phyloP scores from a whole-genome alignment of 495 filamentous ascomycete genomes.

The Aspergillus funiculosus region DNA sequence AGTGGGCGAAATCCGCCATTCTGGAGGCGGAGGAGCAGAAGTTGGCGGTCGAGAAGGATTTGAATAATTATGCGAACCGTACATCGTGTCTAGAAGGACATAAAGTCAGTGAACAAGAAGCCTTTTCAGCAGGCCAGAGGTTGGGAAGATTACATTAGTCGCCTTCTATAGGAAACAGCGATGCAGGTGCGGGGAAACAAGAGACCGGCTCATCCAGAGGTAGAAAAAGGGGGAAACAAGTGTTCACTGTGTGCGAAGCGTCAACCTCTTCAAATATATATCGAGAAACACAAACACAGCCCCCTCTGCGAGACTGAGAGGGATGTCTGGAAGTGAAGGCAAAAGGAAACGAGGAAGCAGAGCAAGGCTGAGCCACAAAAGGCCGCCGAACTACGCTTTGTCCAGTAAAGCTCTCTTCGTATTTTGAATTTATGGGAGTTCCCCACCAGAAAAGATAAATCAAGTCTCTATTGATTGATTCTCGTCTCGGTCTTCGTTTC shows the following conservation, averaged over 20 bases:
- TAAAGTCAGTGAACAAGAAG: background rate
- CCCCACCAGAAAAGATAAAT: background rate
- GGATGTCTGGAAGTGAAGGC: background rate
- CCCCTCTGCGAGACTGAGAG: background rate
- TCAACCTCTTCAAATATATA: background rate
- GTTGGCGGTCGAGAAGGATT: conserved; percentile 15
- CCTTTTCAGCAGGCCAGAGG: background rate
- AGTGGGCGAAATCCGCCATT: conserved; percentile 37
- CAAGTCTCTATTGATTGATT: too few relatives aligned
- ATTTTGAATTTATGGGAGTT: background rate
- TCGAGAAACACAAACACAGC: background rate
- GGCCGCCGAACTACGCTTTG: background rate
- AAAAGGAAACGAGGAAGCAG: background rate
- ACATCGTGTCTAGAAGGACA: conserved; percentile 18
- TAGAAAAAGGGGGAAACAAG: background rate
- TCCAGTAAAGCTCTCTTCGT: conserved; percentile 1
- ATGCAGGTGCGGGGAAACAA: conserved; percentile 4
- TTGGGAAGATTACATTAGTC: background rate
- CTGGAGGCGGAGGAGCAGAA: conserved; percentile 32
- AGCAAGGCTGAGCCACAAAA: background rate
- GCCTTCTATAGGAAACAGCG: background rate
- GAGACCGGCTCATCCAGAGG: background rate
- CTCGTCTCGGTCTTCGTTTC: too few relatives aligned
- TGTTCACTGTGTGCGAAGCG: background rate
- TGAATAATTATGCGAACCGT: conserved; percentile 25